Conservation (phyloP, 805 yeast genomes). For the Nakazawaea anatomiae region DNA sequence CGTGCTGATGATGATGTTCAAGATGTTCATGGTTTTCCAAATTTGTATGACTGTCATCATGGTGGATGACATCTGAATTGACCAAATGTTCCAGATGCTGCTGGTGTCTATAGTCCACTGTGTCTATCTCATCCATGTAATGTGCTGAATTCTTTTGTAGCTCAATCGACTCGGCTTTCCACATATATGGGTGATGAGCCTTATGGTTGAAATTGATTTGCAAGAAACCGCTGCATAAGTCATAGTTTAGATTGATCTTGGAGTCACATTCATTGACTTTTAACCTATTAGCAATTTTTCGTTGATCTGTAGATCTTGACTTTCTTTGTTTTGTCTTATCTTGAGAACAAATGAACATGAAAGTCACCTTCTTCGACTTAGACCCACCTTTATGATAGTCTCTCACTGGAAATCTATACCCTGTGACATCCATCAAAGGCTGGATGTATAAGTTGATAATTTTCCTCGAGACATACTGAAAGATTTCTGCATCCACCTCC, state of each 20-base stretch:
- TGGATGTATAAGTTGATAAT: conserved; percentile 29
- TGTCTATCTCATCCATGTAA: conserved; percentile 9
- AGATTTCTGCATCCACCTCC: conserved; percentile 25
- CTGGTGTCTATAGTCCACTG: neutral
- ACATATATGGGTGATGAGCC: conserved; percentile 31
- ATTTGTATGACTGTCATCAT: neutral
- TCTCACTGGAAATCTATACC: conserved; percentile 36
- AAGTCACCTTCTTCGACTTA: conserved; percentile 33
- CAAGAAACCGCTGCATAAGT: conserved; percentile 29
- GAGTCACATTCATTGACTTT: conserved; percentile 37
- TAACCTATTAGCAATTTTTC: conserved; percentile 31
- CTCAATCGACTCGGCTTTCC: conserved; percentile 20
- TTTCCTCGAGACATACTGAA: conserved; percentile 27
- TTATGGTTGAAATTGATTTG: conserved; percentile 32
- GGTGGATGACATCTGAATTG: neutral
- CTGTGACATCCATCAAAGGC: conserved; percentile 35
- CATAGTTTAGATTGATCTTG: conserved; percentile 31
- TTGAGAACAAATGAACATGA: conserved; percentile 40
- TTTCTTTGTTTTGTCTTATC: conserved; percentile 36
- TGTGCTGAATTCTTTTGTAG: conserved; percentile 6
- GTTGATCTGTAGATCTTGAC: conserved; percentile 32
- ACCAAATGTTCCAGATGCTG: neutral
- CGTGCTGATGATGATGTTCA: neutral
- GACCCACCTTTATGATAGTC: conserved; percentile 39
- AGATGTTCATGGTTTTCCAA: conserved; percentile 1